Evolutionary conservation across 192 early-diverging fungal genomes (phyloP).

Genomic region (Coemansia sp.): DNA sequence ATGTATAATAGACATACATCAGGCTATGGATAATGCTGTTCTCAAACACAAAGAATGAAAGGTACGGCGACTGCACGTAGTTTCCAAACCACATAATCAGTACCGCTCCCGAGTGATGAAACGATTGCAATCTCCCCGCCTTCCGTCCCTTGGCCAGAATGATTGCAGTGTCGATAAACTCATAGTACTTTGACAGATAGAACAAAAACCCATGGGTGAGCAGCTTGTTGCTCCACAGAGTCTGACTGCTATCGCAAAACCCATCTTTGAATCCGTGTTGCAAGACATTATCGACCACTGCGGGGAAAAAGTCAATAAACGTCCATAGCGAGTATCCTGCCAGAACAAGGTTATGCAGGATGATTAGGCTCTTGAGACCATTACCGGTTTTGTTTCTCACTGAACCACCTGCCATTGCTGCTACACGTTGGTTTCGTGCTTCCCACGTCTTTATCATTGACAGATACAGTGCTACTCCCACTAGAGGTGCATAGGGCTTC

Average conservation of each 20-base stretch:
- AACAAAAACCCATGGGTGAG: constrained; percentile 79
- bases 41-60: constrained; percentile 78
- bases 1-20: constrained; percentile 85
- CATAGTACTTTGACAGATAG: constrained; percentile 88
- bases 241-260: constrained; percentile 62
- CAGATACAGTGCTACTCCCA: constrained; percentile 33
- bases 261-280: constrained; percentile 55
- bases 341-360: constrained; percentile 71
- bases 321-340: constrained; percentile 70
- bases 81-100: constrained; percentile 83
- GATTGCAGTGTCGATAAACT: constrained; percentile 84
- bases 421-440: constrained; percentile 9
- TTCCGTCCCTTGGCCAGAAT: constrained; percentile 70
- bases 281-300: constrained; percentile 55
- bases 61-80: constrained; percentile 68
- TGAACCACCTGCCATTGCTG: not conserved
- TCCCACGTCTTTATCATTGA: constrained; percentile 21
- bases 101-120: constrained; percentile 86
- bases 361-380: constrained; percentile 69
- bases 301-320: constrained; percentile 61
- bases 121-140: constrained; percentile 75
- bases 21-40: constrained; percentile 87
- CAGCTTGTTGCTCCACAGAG: constrained; percentile 64
- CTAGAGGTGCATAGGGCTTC: constrained; percentile 60
- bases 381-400: not conserved